Evolutionary conservation across 2,329 filamentous ascomycete species (phyloP), one percentile per base, ranked within the genome.

Genomic region (Chaetomium globosum): DNA sequence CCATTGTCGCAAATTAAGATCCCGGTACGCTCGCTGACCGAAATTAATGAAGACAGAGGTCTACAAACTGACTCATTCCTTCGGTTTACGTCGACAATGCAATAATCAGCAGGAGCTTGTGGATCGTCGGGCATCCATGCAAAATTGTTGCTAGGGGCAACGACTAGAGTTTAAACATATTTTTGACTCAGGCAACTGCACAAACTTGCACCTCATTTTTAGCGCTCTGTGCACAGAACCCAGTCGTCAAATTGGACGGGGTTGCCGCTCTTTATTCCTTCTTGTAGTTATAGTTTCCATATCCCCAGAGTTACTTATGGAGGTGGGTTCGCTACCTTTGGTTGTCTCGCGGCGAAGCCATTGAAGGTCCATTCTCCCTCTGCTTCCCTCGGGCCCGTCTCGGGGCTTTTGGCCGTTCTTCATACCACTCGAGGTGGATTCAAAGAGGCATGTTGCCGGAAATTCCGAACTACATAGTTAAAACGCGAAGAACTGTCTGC

Each of bases 1-100:
- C 66, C 70, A 71, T 71, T 16, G 12, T 61, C 16, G 8, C 9
- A 10, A 33, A 51, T 31, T 19, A 26, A 1, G 49, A 4, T 26
- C 8, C 7, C 19, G 23, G n/a, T 49, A 9, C n/a, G 30, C 19
- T 43, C 12, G 5, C 5, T 19, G 13, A 10, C 28, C 48, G 26
- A 30, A 5, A 31, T 33, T 43, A 19, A 43, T 12, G 16, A 49
- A 49, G n/a, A n/a, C 12, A 51, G 28, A 43, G 8, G 19, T 33
- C 4, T 1, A 33, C 2, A 16, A 28, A n/a, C 28, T 16, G 26
- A 3, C 7, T 30, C 31, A 26, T 55, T 55, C 19, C 28, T 21
- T 28, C 46, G 23, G 9, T 23, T 48, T 48, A 4, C 46, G n/a
- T 48, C 6, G 2, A 21, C n/a, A 48, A 21, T 48, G 46, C 46